Base-by-base conservation (phyloP, 495 filamentous ascomycete species). In the Tuber microsphaerosporum region DNA sequence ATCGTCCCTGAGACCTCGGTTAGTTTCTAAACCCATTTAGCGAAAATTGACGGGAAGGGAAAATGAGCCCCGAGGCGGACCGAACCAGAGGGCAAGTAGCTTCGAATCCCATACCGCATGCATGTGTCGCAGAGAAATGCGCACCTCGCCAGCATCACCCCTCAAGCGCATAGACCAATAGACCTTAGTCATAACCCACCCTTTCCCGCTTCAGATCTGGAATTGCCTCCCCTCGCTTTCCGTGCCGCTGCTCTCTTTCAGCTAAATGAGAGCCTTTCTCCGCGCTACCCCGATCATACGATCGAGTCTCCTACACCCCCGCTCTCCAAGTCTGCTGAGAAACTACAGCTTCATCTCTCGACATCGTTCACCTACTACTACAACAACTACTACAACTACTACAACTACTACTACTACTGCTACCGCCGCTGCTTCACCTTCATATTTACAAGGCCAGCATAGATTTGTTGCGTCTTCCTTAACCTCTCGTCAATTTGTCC, bases 301-400 rank as follows among this genome's bases (percentile, higher is more conserved):
- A 79, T 79, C 76, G 70, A 79, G 51, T 74, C 73, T 71, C 16
- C 61, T 73, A 20, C 70, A 75, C 77, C 76, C 76, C 77, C 77
- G 76, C 77, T 48, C 72, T 70, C 73, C 68, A 73, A 76, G 70
- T 75, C 73, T 73, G 75, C 43, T 51, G 34, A 70, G 61, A 34
- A 45, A 46, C 69, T 75, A 61, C 45, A 56, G 46, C 26, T 34
- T 34, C 61, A 77, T 79, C 45, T 70, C 77, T 69, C 78, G 42
- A 72, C 45, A 42, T 71, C 70, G 10, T 72, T 45, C 43, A 71
- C 68, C 73, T 46, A 46, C 39, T 56, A 73, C 74, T 51, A 43
- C 76, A 17, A 26, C 73, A 19, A n/a, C 39, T 19, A 37, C 74
- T 70, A 70, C 39, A 19, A 37, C 74, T 70, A 70, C 74, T 56